These are phyloP conservation scores for Meripilus lineatus DNA, from an alignment of 1,284 basidiomycete species.

Conservation along the genomic window DNA sequence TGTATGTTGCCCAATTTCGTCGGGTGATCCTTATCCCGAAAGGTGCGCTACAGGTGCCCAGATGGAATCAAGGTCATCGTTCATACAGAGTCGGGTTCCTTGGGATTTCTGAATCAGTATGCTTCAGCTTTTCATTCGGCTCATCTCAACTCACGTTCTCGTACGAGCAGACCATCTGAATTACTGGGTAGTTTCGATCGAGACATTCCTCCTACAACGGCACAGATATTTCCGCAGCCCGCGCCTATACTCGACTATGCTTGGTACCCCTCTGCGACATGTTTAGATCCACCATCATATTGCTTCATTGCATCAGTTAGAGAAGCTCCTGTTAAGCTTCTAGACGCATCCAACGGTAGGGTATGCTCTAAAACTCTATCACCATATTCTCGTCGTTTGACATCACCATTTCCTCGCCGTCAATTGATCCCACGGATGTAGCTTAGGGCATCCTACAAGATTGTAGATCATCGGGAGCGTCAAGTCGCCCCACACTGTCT, in stretches of 20 bases:
- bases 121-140: not conserved
- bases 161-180: not conserved
- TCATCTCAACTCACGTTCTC: too few relatives aligned
- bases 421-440: slow-evolving; percentile 25
- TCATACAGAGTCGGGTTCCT: not conserved
- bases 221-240: not conserved
- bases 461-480: slow-evolving; percentile 87
- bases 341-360: slow-evolving; percentile 74
- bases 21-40: not conserved
- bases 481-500: slow-evolving; percentile 82
- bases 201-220: not conserved
- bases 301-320: slow-evolving; percentile 80
- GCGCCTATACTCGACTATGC: slow-evolving; percentile 63
- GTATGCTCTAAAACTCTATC: slow-evolving; percentile 41
- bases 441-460: slow-evolving; percentile 87
- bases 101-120: not conserved
- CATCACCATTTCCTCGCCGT: too few relatives aligned
- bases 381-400: not conserved
- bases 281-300: slow-evolving; percentile 53
- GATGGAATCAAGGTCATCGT: not conserved
- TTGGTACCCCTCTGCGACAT: slow-evolving; percentile 79
- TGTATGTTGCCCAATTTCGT: not conserved
- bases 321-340: slow-evolving; percentile 76
- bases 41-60: not conserved
- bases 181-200: not conserved